Conservation (phyloP, 306 rosid genomes). For the Quercus robur region DNA sequence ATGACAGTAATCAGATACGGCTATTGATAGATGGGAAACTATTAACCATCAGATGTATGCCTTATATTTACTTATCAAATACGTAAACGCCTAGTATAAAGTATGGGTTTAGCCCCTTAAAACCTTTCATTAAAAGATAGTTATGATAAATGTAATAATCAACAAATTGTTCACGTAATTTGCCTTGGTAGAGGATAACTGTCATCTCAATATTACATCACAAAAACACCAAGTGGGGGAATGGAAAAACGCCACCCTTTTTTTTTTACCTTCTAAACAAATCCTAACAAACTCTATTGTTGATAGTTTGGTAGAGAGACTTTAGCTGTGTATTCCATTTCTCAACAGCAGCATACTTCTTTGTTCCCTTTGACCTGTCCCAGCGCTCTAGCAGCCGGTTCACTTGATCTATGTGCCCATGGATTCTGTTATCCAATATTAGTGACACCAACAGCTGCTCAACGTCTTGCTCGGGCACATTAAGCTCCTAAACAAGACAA, state of each 20-base stretch:
- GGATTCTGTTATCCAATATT: conserved; percentile 51
- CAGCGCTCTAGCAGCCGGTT: conserved; percentile 84
- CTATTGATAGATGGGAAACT: no score
- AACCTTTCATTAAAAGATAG: conserved; percentile 13
- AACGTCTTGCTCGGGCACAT: conserved; percentile 62
- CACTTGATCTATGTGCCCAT: conserved; percentile 94
- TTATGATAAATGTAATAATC: conserved; percentile 20
- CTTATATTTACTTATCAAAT: no score
- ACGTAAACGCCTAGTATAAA: no score
- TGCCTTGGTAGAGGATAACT: no score
- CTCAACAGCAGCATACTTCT: conserved; percentile 78
- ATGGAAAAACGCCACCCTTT: background rate
- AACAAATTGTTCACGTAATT: background rate
- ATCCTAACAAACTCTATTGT: conserved; percentile 66
- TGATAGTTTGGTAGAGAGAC: conserved; percentile 69
- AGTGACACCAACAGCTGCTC: conserved; percentile 55
- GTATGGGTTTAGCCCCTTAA: background rate
- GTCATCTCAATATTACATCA: background rate
- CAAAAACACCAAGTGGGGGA: conserved; percentile 37
- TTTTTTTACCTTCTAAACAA: background rate
- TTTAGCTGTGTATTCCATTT: conserved; percentile 89
- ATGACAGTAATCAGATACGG: no score
- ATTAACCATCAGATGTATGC: no score
- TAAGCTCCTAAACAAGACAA: conserved; percentile 39
- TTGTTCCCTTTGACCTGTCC: conserved; percentile 83